Conservation (phyloP, 257 asterid species). For the Fraxinus americana region DNA sequence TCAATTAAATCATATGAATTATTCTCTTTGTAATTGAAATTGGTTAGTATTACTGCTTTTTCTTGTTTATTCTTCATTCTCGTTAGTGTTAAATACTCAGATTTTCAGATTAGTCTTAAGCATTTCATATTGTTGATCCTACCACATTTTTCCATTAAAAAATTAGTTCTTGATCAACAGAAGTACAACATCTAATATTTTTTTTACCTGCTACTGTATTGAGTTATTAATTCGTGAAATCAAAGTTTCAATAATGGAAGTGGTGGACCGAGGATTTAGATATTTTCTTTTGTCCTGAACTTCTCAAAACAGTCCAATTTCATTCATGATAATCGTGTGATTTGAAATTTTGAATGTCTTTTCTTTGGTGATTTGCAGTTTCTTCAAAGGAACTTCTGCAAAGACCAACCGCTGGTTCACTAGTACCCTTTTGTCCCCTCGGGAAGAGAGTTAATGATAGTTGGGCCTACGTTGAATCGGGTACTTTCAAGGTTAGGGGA, state of each 20-base stretch:
- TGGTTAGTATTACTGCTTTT: too few relatives aligned
- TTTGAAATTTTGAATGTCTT: neutral
- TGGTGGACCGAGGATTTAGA: neutral
- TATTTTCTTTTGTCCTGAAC: neutral
- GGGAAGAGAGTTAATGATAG: constrained; percentile 85
- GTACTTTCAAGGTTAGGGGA: constrained; percentile 81
- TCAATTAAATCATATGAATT: too few relatives aligned
- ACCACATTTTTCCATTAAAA: too few relatives aligned
- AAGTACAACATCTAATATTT: too few relatives aligned
- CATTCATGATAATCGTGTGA: neutral
- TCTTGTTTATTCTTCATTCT: too few relatives aligned
- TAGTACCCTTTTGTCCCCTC: constrained; percentile 81
- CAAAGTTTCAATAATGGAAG: neutral
- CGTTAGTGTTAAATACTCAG: too few relatives aligned
- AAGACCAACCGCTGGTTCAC: constrained; percentile 91
- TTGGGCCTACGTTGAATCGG: constrained; percentile 89
- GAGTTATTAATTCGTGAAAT: neutral
- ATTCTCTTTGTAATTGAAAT: too few relatives aligned
- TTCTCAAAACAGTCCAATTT: neutral
- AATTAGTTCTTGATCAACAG: neutral
- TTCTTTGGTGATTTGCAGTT: constrained; percentile 45
- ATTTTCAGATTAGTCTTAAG: too few relatives aligned
- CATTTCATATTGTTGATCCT: neutral
- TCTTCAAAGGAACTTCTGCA: constrained; percentile 73
- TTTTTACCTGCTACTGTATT: neutral